Base-by-base conservation (phyloP, 2,329 filamentous ascomycete species). In the Ophiostoma triangulosporum region DNA sequence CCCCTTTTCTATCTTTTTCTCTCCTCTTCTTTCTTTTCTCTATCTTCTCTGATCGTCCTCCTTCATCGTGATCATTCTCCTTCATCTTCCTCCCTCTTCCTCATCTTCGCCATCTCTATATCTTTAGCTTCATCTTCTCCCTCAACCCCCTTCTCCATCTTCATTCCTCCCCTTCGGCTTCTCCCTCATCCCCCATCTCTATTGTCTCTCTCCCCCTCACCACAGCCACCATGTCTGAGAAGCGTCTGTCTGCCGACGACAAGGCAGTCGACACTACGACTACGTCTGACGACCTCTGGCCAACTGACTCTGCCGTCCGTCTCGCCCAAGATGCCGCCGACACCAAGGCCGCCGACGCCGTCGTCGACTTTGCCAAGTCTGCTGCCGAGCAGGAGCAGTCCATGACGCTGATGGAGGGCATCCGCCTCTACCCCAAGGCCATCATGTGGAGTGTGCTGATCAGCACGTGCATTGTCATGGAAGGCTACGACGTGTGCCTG, bases 391-490 rank as follows among this genome's bases (percentile, higher is more conserved):
- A 79, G 65, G 80, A 83, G 66, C 82, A 80, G 60, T 74, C 71
- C 14, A 88, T 88, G 84, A 84, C 76, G 48, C 71, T 95, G 55
- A 64, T 77, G 65, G 80, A 95, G 70, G 88, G 87, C 57, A 75
- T 95, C 66, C 80, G 74, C 63, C 74, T 93, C 26, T 95, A 95
- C 64, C 88, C 88, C 55, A 91, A 94, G 71, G 89, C 89, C 22
- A 83, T 94, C 54, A 76, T 72, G 22, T 95, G 88, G 87, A 88
- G 83, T 61, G 63, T 95, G 50, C 72, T 94, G 56, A 90, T 95
- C 66, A 91, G 85, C n/a, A 91, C 87, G 0, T 90, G 86, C 65
- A 93, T 95, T 63, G 81, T 80, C 62, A 95, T 95, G 89, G 88
- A 95, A 67, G 88, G 87, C 32, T 94, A 90, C 70, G 88, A 95